Percentiles rank a stretch among this genome's conserved stretches.
Conservation (phyloP, 257 asterid species). For the Solanum chiquidenum region DNA sequence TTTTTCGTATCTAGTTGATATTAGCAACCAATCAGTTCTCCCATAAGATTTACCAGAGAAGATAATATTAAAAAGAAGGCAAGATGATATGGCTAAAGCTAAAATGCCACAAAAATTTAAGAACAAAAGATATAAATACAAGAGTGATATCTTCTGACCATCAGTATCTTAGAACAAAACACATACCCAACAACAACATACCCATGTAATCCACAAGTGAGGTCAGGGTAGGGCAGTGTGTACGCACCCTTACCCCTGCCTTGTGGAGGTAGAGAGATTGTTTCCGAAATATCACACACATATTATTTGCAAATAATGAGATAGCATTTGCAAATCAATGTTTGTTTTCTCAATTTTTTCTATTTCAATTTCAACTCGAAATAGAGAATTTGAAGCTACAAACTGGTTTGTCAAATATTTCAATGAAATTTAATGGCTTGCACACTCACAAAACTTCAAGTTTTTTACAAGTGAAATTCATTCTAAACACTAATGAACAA, state of each 20-base stretch:
- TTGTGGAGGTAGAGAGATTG: not conserved
- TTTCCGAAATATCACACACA: not conserved
- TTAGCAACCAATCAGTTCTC: not conserved
- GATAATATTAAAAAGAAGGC: not conserved
- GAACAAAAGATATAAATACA: not conserved
- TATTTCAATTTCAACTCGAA: not conserved
- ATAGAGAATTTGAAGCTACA: not conserved
- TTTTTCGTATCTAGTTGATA: conserved; percentile 28
- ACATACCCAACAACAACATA: not conserved
- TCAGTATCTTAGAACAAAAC: not conserved
- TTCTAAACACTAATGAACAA: not conserved
- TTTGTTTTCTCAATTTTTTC: not conserved
- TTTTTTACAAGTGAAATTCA: not conserved
- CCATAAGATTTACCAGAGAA: not conserved
- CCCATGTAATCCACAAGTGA: not conserved
- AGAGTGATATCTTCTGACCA: not conserved
- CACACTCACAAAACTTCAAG: not conserved
- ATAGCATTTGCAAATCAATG: not conserved
- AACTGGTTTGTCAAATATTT: not conserved
- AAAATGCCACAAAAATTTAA: not conserved
- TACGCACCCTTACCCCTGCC: not conserved
- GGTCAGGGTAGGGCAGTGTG: not conserved
- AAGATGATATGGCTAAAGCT: not conserved
- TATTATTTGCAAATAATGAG: not conserved
- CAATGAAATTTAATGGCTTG: not conserved